These are phyloP conservation scores for Orobanche coerulescens DNA, from an alignment of 257 asterid genomes.

Conservation along the genomic window DNA sequence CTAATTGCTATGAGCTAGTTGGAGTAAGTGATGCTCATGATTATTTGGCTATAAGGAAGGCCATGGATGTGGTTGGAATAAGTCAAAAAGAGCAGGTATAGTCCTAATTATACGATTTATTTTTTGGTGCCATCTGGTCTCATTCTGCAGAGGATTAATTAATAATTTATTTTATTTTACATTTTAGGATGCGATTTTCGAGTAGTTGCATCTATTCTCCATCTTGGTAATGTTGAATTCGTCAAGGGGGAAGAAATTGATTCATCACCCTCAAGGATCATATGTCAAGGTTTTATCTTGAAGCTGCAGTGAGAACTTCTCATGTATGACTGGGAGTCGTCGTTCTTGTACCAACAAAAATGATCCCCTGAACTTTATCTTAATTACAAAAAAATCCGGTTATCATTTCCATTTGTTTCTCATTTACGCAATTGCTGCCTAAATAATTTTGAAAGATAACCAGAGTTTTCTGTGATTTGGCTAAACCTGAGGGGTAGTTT, in stretches of 20 bases:
- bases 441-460: background rate
- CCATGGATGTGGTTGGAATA: constrained; percentile 92
- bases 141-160: constrained; percentile 3
- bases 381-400: no score
- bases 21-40: constrained; percentile 73
- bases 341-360: background rate
- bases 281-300: constrained; percentile 67
- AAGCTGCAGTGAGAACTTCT: constrained; percentile 72
- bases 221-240: no score
- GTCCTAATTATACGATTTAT: constrained; percentile 20
- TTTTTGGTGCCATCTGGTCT: constrained; percentile 15
- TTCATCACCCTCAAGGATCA: constrained; percentile 74
- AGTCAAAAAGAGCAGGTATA: constrained; percentile 69
- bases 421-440: no score
- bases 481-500: background rate
- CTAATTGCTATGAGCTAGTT: constrained; percentile 66
- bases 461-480: background rate
- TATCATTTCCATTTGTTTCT: no score
- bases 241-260: no score
- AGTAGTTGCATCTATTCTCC: no score
- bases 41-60: constrained; percentile 82
- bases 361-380: no score
- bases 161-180: constrained; percentile 13
- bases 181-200: constrained; percentile 81
- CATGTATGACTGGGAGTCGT: constrained; percentile 37